Evolutionary conservation across 495 filamentous ascomycete genomes (phyloP), one percentile per base, ranked within the genome.

Genomic region (Podospora comata): DNA sequence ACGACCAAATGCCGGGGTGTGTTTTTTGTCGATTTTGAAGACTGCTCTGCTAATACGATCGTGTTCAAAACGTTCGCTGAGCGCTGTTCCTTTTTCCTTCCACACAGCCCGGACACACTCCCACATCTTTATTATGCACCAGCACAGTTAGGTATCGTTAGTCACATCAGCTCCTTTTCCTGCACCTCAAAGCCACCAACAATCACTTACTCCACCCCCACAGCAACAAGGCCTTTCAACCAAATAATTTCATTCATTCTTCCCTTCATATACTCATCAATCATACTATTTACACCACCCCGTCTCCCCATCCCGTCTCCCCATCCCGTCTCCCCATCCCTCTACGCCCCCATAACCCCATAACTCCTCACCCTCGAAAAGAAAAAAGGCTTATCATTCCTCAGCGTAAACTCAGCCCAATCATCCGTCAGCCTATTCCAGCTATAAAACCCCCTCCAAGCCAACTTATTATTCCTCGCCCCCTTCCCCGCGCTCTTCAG

Each of bases 361-460:
- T 89, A 93, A 69, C 90, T 91, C 81, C 78, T 87, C 1, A 99
- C 96, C 39, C 95, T 82, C 70, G 92, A 92, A 78, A 92, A 99
- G 70, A 92, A 90, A 79, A 90, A 97, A 1, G 93, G 85, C 74
- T 91, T 90, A 74, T 93, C 90, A 77, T 97, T 92, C 76, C 88
- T 90, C 68, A 94, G 79, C 19, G 85, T 83, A 79, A 98, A 98
- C 78, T 92, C 90, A 0, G 85, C 92, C 90, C 92, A 92, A 77
- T 97, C 94, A 74, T 94, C 93, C 20, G 93, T 94, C 71, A 96
- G 79, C 72, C 83, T 84, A 73, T 97, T 96, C 71, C 95, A 96
- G 78, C 89, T 93, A 90, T 92, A 97, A 78, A 90, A 97, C 0
- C 92, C 91, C 76, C 90, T 89, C 96, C 96, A 98, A 0, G 79